Percentiles rank a stretch among this genome's conserved stretches.
Evolutionary conservation across 495 filamentous ascomycete genomes (phyloP).

Genomic region (Elasticomyces elasticus): DNA sequence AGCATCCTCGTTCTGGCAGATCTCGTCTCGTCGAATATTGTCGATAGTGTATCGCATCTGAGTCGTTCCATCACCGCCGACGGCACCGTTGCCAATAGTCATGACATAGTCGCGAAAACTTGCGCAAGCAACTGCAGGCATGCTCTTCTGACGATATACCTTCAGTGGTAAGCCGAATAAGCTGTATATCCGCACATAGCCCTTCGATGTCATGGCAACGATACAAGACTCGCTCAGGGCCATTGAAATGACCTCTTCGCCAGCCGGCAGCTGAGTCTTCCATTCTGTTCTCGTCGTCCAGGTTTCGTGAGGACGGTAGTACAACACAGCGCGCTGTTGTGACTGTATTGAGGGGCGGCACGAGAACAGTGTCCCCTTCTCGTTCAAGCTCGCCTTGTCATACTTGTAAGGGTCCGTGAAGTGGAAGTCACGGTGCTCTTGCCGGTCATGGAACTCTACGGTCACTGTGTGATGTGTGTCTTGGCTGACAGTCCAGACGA

Average conservation of each 20-base stretch:
- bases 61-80: constrained; percentile 64
- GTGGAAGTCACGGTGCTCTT: constrained; percentile 86
- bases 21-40: constrained; percentile 86
- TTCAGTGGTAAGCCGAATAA: constrained; percentile 82
- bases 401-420: constrained; percentile 93
- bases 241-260: constrained; percentile 73
- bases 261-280: constrained; percentile 70
- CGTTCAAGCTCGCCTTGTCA: constrained; percentile 88
- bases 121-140: constrained; percentile 79
- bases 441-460: constrained; percentile 92
- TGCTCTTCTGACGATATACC: constrained; percentile 82
- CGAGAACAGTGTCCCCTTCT: constrained; percentile 78
- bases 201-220: constrained; percentile 69
- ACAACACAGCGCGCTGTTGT: constrained; percentile 61
- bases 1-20: constrained; percentile 82
- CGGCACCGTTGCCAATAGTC: constrained; percentile 83
- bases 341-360: constrained; percentile 57
- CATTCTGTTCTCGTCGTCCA: constrained; percentile 89
- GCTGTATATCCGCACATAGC: constrained; percentile 87
- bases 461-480: constrained; percentile 91
- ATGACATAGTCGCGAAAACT: constrained; percentile 90
- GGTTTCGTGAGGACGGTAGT: constrained; percentile 92
- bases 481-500: constrained; percentile 95
- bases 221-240: constrained; percentile 88
- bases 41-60: constrained; percentile 78